These are phyloP conservation scores for Monosporascus sp. DNA, from an alignment of 2,329 filamentous ascomycete genomes.

Conservation along the genomic window DNA sequence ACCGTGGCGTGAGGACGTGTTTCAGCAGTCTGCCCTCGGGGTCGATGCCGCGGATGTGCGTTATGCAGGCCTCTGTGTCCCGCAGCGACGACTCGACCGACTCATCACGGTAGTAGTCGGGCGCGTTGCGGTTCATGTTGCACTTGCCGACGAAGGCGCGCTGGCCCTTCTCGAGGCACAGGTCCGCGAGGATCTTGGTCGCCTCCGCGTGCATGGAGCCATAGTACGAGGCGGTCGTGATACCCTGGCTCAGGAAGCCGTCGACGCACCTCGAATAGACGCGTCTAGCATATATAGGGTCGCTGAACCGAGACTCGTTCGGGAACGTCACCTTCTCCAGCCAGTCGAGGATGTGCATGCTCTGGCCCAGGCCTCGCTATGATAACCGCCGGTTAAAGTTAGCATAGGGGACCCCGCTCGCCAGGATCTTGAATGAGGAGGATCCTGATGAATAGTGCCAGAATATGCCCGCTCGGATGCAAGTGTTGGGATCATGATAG, in stretches of 20 bases:
- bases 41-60: constrained; percentile 40
- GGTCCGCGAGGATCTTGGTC: constrained; percentile 51
- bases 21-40: constrained; percentile 37
- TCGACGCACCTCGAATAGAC: constrained; percentile 49
- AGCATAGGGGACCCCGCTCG: too few relatives aligned
- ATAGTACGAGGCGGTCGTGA: constrained; percentile 59
- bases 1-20: constrained; percentile 52
- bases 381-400: background rate
- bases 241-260: constrained; percentile 55
- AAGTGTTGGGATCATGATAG: too few relatives aligned
- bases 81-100: constrained; percentile 40
- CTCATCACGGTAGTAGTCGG: constrained; percentile 47
- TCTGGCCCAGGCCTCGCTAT: constrained; percentile 42
- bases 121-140: constrained; percentile 55
- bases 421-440: too few relatives aligned
- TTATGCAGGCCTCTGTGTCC: constrained; percentile 45
- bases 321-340: constrained; percentile 59
- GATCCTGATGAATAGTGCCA: too few relatives aligned
- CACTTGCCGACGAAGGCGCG: constrained; percentile 58
- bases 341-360: constrained; percentile 57
- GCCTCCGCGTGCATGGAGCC: constrained; percentile 50
- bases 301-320: constrained; percentile 55
- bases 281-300: constrained; percentile 45
- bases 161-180: constrained; percentile 48
- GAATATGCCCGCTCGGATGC: too few relatives aligned